phyloP scores from a whole-genome alignment of 2,329 filamentous ascomycete genomes.

The Penicillium sp. region DNA sequence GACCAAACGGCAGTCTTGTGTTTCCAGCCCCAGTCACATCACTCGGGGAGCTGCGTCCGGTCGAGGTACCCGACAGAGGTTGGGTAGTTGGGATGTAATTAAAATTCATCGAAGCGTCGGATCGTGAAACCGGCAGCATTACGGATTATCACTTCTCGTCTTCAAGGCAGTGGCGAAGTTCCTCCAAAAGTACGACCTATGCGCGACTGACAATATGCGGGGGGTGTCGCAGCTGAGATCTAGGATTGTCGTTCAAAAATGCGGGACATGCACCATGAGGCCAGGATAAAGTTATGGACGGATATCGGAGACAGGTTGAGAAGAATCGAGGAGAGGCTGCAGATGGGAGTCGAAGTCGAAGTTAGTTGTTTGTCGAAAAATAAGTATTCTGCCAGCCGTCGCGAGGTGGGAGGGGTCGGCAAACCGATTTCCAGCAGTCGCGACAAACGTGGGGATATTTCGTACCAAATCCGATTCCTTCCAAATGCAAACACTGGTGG shows the following conservation, averaged over 20 bases:
- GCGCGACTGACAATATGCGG: slow-evolving; percentile 9
- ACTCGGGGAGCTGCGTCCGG: slow-evolving; percentile 73
- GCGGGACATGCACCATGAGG: slow-evolving; percentile 6
- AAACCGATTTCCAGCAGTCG: slow-evolving; percentile 11
- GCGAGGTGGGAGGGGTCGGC: slow-evolving; percentile 20
- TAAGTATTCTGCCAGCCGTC: slow-evolving; percentile 4
- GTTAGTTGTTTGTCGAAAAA: slow-evolving; percentile 12
- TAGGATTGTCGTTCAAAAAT: slow-evolving; percentile 21
- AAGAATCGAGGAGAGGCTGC: not conserved
- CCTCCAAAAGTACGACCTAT: slow-evolving; percentile 13
- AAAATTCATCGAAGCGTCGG: slow-evolving; percentile 77
- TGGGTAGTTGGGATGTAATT: slow-evolving; percentile 70
- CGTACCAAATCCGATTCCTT: slow-evolving; percentile 3
- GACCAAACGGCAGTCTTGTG: slow-evolving; percentile 69
- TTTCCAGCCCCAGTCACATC: slow-evolving; percentile 63
- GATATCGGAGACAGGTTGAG: not conserved
- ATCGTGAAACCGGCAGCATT: slow-evolving; percentile 81
- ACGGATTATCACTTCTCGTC: slow-evolving; percentile 63
- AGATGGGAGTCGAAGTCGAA: not conserved
- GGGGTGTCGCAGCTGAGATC: slow-evolving; percentile 8
- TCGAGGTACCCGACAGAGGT: slow-evolving; percentile 73
- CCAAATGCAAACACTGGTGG: not conserved
- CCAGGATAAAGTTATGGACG: not conserved
- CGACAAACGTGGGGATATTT: not conserved
- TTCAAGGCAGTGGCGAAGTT: slow-evolving; percentile 17